Base-by-base conservation (phyloP, 352 stramenopile genomes). In the Aphanomyces invadans region DNA sequence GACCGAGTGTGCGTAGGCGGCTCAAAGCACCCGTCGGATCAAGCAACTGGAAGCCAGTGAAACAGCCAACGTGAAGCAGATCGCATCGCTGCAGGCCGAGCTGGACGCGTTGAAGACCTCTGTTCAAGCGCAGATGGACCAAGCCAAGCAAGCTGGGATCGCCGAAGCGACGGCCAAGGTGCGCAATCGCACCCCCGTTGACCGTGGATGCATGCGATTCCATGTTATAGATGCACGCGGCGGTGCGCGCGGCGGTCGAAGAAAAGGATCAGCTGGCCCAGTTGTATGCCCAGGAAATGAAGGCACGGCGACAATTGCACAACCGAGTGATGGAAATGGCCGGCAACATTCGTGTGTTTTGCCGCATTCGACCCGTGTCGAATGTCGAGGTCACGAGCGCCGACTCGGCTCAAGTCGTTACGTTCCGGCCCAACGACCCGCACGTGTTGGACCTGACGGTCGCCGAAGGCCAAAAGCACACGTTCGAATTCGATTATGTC, bases 401-500 rank as follows among this genome's bases (percentile, higher is more conserved):
- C 7, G 80, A 91, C 31, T 78, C 77, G 23, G 65, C 78, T 3
- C 65, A 77, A 3, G 86, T 77, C 15, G 82, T 92, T 4, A 87
- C 80, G 62, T 92, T 90, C 53, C 80, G 77, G 7, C 79, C 88
- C 2, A 81, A 89, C 39, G 85, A 94, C 36, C 68, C 74, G 3
- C 78, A 86, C 65, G 79, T 71, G 29, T 69, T 93, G 2, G 85
- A 90, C 39, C 70, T 92, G 4, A 71, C 82, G 0, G 75, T 93
- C 19, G 78, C 76, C 1, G 74, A 72, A 26, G 74, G 70, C 42
- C 85, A 94, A 63, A 98, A 95, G 76, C 95, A 98, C 65, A 82
- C 80, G 9, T 98, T 98, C 64, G 89, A 96, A 45, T 99, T 99
- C 65, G 96, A 99, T 72, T 87, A 97, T 68, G 92, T 99, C 0